Evolutionary conservation across 2,329 filamentous ascomycete species (phyloP).

Genomic region (Microascus cirrosus): DNA sequence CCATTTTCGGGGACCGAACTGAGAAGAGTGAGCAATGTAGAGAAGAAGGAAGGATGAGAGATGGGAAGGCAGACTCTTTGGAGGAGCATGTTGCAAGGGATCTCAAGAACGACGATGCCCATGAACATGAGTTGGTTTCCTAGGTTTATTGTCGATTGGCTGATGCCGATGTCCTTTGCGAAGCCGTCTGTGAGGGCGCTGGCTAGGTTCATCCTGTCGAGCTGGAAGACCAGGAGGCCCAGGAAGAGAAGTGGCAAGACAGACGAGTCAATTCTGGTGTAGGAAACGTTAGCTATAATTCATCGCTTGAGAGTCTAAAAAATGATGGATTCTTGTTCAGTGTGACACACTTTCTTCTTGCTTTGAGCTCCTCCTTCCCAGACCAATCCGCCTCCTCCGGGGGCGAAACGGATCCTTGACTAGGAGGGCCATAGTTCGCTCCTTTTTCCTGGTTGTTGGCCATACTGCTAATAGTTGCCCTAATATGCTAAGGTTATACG

Average conservation of each 20-base stretch:
- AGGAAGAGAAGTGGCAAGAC: conserved; percentile 37
- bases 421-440: not conserved
- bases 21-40: not conserved
- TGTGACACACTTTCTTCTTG: not conserved
- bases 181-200: conserved; percentile 38
- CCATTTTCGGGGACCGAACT: conserved; percentile 35
- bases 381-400: not conserved
- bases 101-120: conserved; percentile 36
- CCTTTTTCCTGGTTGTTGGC: not conserved
- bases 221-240: conserved; percentile 36
- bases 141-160: conserved; percentile 35
- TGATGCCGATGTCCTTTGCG: conserved; percentile 26
- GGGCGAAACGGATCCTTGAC: not conserved
- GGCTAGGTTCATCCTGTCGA: conserved; percentile 41
- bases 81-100: conserved; percentile 36
- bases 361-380: not conserved
- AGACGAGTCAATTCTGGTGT: conserved; percentile 28
- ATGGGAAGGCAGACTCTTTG: conserved; percentile 12
- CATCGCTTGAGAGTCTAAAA: not conserved
- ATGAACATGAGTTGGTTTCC: conserved; percentile 43
- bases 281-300: not conserved
- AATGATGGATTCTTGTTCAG: not conserved
- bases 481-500: not conserved
- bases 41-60: not conserved
- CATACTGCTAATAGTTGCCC: not conserved